These are phyloP conservation scores for Saccharomyces hybrid DNA, from an alignment of 1,139 yeast genomes.

Conservation along the genomic window DNA sequence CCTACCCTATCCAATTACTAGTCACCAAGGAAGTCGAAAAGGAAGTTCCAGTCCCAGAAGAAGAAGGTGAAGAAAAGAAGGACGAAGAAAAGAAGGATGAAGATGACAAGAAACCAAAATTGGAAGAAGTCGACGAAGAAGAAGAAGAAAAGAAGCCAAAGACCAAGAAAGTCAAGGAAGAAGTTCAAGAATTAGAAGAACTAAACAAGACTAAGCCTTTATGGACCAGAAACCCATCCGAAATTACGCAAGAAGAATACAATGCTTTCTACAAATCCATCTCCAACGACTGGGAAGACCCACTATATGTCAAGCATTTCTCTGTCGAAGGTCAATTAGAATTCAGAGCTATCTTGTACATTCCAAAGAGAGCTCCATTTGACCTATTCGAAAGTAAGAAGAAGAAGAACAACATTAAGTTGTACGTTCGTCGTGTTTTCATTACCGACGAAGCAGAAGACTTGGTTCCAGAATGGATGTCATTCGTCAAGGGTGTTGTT, in stretches of 20 bases:
- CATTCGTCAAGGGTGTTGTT: constrained; percentile 97
- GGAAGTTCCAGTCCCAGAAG: constrained; percentile 75
- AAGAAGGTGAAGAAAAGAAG: constrained; percentile 36
- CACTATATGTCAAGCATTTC: constrained; percentile 98
- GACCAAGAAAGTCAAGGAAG: constrained; percentile 79
- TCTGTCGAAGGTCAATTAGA: constrained; percentile 99
- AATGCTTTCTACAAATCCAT: constrained; percentile 98
- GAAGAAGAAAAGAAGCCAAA: constrained; percentile 31
- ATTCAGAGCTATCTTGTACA: constrained; percentile 94
- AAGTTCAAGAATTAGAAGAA: constrained; percentile 86
- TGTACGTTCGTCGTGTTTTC: constrained; percentile 98
- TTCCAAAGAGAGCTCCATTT: constrained; percentile 99
- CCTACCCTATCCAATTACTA: constrained; percentile 97
- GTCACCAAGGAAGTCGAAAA: constrained; percentile 98
- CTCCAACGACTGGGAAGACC: constrained; percentile 99
- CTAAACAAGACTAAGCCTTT: constrained; percentile 98
- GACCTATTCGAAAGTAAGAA: constrained; percentile 95
- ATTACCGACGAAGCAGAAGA: constrained; percentile 99
- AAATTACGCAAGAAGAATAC: constrained; percentile 96
- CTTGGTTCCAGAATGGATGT: constrained; percentile 97
- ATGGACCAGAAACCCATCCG: constrained; percentile 99
- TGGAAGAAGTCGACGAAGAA: background rate
- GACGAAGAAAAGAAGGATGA: constrained; percentile 52
- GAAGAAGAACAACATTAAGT: constrained; percentile 98
- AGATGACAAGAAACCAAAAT: constrained; percentile 56